Base-by-base conservation (phyloP, 306 rosid species). In the Dicorynia guianensis region DNA sequence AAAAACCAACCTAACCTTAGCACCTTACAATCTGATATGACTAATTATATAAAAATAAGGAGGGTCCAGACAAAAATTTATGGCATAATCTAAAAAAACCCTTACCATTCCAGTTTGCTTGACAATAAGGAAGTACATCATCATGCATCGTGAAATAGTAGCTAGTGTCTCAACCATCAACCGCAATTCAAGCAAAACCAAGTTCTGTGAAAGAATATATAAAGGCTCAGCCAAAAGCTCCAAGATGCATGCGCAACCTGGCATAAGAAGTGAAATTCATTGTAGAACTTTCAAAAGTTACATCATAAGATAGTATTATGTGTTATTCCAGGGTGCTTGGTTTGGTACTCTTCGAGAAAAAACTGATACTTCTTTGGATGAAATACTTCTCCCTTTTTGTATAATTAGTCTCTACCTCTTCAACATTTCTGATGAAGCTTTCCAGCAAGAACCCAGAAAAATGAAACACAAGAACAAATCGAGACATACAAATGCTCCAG, bases 161-260 rank as follows among this genome's bases (percentile, higher is more conserved):
- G 97, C 97, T 46, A 84, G 59, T 38, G 97, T 85, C 89, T 95
- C 98, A 83, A 90, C 96, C 68, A 88, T 76, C 76, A 92, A 78
- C 66, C 98, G 81, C 66, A 95, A 60, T 86, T 76, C 76, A 55
- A 95, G 98, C 75, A 92, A 86, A 56, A 92, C 92, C 85, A 95
- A 73, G 81, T 83, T 90, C 86, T 95, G 98, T 57, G 98, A 90
- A 65, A 92, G 98, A 78, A 92, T 92, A 77, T 90, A 92, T 53
- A 89, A 74, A 56, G 97, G 97, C 82, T 95, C 98, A 48, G 96
- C 96, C 89, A 95, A 68, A 66, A 95, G 96, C 91, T 95, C 98
- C 81, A 92, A 83, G 67, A 95, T 86, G 80, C 98, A 95, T 0
- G 97, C 98, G 79, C 71, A 76, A 52, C 97, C 98, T 95, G 92